Evolutionary conservation across 805 yeast species (phyloP).

Genomic region (Spencermartinsiella europaea): DNA sequence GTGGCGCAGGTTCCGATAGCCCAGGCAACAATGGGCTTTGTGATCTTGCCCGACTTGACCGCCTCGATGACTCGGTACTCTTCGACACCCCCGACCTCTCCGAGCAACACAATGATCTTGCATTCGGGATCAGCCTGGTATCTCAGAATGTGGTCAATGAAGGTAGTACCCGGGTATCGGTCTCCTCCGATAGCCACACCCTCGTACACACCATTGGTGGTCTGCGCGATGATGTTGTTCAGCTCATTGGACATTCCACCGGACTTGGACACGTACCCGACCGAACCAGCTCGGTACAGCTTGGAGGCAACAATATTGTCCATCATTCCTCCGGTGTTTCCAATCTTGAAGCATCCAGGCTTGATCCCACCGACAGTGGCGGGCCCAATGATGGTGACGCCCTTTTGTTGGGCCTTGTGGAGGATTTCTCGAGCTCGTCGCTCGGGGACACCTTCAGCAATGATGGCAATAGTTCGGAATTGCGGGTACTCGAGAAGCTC

Average conservation of each 20-base stretch:
- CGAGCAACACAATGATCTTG: constrained; percentile 60
- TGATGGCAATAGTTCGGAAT: constrained; percentile 42
- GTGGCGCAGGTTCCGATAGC: constrained; percentile 68
- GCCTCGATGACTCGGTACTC: constrained; percentile 69
- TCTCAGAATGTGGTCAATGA: constrained; percentile 62
- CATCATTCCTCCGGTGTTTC: constrained; percentile 48
- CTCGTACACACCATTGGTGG: constrained; percentile 44
- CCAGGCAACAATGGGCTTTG: constrained; percentile 67
- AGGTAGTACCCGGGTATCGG: constrained; percentile 68
- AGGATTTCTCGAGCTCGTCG: constrained; percentile 45
- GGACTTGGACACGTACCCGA: constrained; percentile 44
- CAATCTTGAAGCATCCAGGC: constrained; percentile 46
- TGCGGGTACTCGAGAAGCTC: constrained; percentile 43
- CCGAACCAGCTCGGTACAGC: constrained; percentile 45
- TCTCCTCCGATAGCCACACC: constrained; percentile 72
- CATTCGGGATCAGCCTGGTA: constrained; percentile 60
- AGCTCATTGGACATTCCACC: constrained; percentile 47
- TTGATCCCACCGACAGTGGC: constrained; percentile 47
- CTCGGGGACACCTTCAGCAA: constrained; percentile 47
- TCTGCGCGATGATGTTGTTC: constrained; percentile 41
- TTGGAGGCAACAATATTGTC: constrained; percentile 45
- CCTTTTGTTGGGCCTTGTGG: constrained; percentile 39
- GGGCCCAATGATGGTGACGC: constrained; percentile 44
- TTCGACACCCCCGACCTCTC: constrained; percentile 70
- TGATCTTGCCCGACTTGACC: constrained; percentile 57